These are phyloP conservation scores for Hanseniaspora singularis DNA, from an alignment of 805 yeast species.

Conservation along the genomic window DNA sequence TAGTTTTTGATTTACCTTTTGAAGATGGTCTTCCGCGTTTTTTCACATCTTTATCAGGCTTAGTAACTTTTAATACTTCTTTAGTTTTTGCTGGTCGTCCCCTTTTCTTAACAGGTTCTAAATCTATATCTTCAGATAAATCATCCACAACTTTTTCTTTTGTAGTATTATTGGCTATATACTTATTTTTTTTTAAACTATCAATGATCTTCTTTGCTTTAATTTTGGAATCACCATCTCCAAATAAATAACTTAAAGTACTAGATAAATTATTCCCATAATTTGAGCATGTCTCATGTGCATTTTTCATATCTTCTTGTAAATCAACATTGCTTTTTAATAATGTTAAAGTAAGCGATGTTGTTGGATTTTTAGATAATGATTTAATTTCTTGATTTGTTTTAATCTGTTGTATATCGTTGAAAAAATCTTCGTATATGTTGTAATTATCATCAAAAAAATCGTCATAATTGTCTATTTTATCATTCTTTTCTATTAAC, in stretches of 20 bases:
- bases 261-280: neutral
- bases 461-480: neutral
- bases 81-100: too few species aligned
- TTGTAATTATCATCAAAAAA: neutral
- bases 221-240: constrained; percentile 8
- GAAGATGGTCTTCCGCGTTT: constrained; percentile 13
- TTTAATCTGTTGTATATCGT: neutral
- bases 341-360: constrained; percentile 4
- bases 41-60: neutral
- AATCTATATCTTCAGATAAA: neutral
- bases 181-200: constrained; percentile 10
- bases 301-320: neutral
- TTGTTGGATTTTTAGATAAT: neutral
- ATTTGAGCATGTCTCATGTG: neutral
- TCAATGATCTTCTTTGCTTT: constrained; percentile 13
- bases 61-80: too few species aligned
- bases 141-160: neutral
- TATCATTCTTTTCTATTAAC: neutral
- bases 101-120: neutral
- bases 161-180: neutral
- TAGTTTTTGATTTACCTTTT: constrained; percentile 2
- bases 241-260: constrained; percentile 12
- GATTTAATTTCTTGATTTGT: neutral
- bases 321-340: neutral
- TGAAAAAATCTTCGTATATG: neutral